A percentile compares a stretch with the other conserved stretches of the same genome.
Conservation (phyloP, 306 rosid species). For the Aeschynomene evenia region DNA sequence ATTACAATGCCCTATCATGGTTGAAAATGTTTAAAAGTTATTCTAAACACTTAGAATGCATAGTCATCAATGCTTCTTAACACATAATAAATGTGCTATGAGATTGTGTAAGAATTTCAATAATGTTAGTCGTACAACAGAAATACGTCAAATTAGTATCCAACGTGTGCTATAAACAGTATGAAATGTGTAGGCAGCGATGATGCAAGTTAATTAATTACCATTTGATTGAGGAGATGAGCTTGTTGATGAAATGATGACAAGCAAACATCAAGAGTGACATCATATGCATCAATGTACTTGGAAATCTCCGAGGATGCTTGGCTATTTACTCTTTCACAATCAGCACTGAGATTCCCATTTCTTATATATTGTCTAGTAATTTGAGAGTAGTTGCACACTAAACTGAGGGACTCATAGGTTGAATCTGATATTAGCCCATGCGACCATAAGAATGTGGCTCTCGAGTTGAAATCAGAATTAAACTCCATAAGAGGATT, state of each 20-base stretch:
- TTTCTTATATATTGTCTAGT: slow-evolving; percentile 21
- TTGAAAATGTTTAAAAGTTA: too few relatives aligned
- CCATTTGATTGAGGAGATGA: slow-evolving; percentile 33
- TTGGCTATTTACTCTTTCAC: slow-evolving; percentile 12
- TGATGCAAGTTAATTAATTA: too few relatives aligned
- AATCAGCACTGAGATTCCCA: slow-evolving; percentile 24
- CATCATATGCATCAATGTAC: slow-evolving; percentile 37
- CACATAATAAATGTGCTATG: too few relatives aligned
- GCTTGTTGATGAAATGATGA: slow-evolving; percentile 39
- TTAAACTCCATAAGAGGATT: slow-evolving; percentile 64
- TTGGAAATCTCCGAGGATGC: slow-evolving; percentile 28
- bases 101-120: too few relatives aligned
- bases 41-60: too few relatives aligned
- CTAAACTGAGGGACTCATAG: slow-evolving; percentile 24
- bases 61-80: too few relatives aligned
- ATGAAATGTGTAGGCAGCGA: too few relatives aligned
- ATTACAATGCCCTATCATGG: too few relatives aligned
- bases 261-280: slow-evolving; percentile 58
- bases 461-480: slow-evolving; percentile 51
- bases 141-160: too few relatives aligned
- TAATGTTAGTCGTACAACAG: too few relatives aligned
- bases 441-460: slow-evolving; percentile 56
- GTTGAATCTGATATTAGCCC: slow-evolving; percentile 57
- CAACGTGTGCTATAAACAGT: too few relatives aligned
- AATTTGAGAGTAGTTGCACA: slow-evolving; percentile 49